A percentile compares a stretch with the other conserved stretches of the same genome.
These are phyloP conservation scores for Crithidia expoeki DNA, from an alignment of 208 protist genomes.

Conservation along the genomic window DNA sequence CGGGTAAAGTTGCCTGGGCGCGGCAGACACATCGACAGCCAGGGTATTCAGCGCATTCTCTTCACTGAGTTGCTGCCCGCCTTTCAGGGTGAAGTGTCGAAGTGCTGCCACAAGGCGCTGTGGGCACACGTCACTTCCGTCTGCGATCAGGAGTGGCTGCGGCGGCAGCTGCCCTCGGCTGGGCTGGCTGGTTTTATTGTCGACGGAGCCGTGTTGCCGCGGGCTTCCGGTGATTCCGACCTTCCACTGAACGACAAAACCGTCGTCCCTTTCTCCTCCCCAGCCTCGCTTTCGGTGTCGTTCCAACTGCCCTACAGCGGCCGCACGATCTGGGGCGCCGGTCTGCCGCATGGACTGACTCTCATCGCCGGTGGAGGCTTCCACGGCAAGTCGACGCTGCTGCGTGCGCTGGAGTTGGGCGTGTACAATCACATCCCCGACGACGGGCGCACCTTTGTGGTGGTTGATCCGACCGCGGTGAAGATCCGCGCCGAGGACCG, in stretches of 20 bases:
- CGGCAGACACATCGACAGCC: constrained; percentile 72
- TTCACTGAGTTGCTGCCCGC: constrained; percentile 44
- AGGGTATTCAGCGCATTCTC: constrained; percentile 52
- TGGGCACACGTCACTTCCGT: constrained; percentile 75
- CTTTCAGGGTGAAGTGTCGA: constrained; percentile 36
- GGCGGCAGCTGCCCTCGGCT: constrained; percentile 42
- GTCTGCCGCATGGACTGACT: constrained; percentile 90
- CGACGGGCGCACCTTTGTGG: constrained; percentile 93
- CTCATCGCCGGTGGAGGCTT: constrained; percentile 96
- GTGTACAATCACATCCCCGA: constrained; percentile 95
- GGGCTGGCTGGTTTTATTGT: constrained; percentile 90
- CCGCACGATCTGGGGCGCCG: constrained; percentile 81
- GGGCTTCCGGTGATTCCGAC: constrained; percentile 82
- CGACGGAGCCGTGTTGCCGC: constrained; percentile 92
- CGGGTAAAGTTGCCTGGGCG: constrained; percentile 92
- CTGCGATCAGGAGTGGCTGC: constrained; percentile 90
- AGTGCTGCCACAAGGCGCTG: constrained; percentile 37
- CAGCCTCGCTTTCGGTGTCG: constrained; percentile 53
- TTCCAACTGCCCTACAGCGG: constrained; percentile 80
- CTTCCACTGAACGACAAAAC: constrained; percentile 56
- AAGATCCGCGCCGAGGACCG: constrained; percentile 96
- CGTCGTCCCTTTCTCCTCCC: constrained; percentile 81
- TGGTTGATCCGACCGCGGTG: constrained; percentile 77
- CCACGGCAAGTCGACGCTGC: constrained; percentile 95
- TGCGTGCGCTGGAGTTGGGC: constrained; percentile 90